Percentiles rank a stretch among this genome's conserved stretches.
Evolutionary conservation across 2,329 filamentous ascomycete species (phyloP).

Genomic region (Teratosphaeria nubilosa): DNA sequence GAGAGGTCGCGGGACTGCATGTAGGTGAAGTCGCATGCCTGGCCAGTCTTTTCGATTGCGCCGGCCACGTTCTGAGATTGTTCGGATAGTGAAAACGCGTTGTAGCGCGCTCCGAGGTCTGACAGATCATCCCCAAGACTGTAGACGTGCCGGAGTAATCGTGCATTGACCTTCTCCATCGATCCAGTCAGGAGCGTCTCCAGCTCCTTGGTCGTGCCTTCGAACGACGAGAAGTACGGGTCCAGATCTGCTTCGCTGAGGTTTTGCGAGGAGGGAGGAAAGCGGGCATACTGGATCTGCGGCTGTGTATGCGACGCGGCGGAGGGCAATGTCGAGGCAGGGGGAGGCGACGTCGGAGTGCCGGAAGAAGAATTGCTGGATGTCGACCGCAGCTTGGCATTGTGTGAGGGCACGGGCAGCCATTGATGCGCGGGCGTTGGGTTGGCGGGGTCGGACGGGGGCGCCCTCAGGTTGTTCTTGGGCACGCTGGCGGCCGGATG

Average conservation of each 20-base stretch:
- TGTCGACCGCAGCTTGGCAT: conserved; percentile 67
- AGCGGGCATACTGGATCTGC: conserved; percentile 61
- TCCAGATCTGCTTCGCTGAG: conserved; percentile 85
- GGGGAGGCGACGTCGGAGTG: conserved; percentile 46
- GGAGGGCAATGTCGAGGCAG: conserved; percentile 40
- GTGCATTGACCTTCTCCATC: conserved; percentile 92
- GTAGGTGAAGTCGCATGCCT: conserved; percentile 91
- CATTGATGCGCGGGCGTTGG: conserved; percentile 77
- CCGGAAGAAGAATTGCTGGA: conserved; percentile 38
- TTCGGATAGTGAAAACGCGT: conserved; percentile 91
- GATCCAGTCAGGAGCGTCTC: conserved; percentile 81
- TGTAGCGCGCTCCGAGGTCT: conserved; percentile 90
- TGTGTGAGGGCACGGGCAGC: conserved; percentile 74
- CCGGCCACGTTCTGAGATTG: conserved; percentile 78
- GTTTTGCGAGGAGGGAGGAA: conserved; percentile 67
- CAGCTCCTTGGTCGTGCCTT: conserved; percentile 81
- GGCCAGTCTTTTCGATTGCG: conserved; percentile 87
- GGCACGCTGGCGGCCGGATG: conserved; percentile 85
- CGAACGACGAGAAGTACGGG: conserved; percentile 90
- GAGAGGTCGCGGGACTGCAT: conserved; percentile 91
- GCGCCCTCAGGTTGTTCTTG: conserved; percentile 87
- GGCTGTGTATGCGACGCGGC: conserved; percentile 47
- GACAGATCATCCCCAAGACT: conserved; percentile 78
- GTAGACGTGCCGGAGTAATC: conserved; percentile 76
- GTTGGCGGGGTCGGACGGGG: conserved; percentile 91